Percentiles rank a stretch among this genome's conserved stretches.
phyloP scores from a whole-genome alignment of 1,139 yeast genomes.

The Petasospora fabianii region DNA sequence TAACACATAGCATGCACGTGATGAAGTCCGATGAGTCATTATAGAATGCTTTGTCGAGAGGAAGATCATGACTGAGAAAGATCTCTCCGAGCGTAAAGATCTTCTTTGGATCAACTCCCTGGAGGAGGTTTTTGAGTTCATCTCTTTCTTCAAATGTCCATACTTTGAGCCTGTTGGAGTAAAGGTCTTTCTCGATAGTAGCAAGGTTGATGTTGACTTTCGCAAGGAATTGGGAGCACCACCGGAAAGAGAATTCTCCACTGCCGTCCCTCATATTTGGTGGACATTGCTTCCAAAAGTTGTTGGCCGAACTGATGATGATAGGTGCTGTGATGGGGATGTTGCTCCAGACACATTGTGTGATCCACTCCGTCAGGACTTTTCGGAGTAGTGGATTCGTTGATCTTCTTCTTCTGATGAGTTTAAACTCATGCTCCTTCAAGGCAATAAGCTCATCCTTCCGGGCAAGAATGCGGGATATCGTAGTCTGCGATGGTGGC shows the following conservation, averaged over 20 bases:
- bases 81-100: conserved; percentile 61
- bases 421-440: conserved; percentile 54
- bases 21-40: conserved; percentile 49
- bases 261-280: conserved; percentile 53
- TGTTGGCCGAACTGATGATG: conserved; percentile 59
- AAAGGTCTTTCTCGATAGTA: conserved; percentile 43
- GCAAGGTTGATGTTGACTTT: conserved; percentile 51
- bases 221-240: conserved; percentile 59
- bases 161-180: conserved; percentile 46
- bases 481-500: conserved; percentile 67
- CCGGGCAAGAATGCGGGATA: conserved; percentile 55
- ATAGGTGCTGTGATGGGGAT: conserved; percentile 64
- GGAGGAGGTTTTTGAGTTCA: conserved; percentile 35
- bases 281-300: conserved; percentile 62
- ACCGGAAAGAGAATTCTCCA: conserved; percentile 60
- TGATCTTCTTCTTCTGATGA: conserved; percentile 52
- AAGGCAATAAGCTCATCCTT: conserved; percentile 56
- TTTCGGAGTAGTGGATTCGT: conserved; percentile 54
- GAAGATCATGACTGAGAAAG: conserved; percentile 56
- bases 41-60: conserved; percentile 52
- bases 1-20: conserved; percentile 58
- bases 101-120: conserved; percentile 46
- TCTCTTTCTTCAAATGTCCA: conserved; percentile 60
- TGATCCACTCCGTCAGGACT: conserved; percentile 63
- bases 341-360: conserved; percentile 64